phyloP scores from a whole-genome alignment of 345 rosid genomes.

The Dimocarpus longan region DNA sequence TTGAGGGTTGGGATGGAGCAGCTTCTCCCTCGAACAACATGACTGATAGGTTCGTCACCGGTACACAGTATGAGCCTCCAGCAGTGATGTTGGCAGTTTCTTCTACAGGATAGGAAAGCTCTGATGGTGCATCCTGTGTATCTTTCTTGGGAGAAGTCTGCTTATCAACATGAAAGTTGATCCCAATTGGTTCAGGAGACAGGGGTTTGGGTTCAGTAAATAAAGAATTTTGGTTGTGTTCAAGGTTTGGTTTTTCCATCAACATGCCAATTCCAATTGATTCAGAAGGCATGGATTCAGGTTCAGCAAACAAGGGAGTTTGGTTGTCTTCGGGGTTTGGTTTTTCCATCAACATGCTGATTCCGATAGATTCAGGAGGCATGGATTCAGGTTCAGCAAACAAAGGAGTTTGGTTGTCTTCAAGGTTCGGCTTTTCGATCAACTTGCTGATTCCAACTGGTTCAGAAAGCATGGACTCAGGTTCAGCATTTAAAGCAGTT shows the following conservation, averaged over 20 bases:
- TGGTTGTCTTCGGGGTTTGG: not conserved
- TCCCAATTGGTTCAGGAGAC: slow-evolving; percentile 26
- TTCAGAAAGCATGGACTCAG: not conserved
- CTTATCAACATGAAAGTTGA: slow-evolving; percentile 25
- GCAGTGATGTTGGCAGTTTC: slow-evolving; percentile 16
- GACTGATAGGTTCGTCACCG: slow-evolving; percentile 25
- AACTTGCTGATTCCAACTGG: not conserved
- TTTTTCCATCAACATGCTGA: not conserved
- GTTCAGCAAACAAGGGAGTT: not conserved
- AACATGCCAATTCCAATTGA: not conserved
- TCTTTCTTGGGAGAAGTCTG: slow-evolving; percentile 28
- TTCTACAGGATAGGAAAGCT: slow-evolving; percentile 23
- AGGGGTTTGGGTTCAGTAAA: not conserved
- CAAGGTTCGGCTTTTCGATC: not conserved
- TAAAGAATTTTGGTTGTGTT: not conserved
- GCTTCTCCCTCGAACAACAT: slow-evolving; percentile 30
- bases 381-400: not conserved
- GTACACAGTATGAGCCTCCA: slow-evolving; percentile 16
- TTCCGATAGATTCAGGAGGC: not conserved
- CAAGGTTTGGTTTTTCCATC: not conserved
- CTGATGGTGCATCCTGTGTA: slow-evolving; percentile 32
- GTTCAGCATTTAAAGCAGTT: slow-evolving; percentile 5
- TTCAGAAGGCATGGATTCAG: not conserved
- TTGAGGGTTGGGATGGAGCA: slow-evolving; percentile 25
- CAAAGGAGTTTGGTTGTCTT: not conserved